Base-by-base conservation (phyloP, 495 filamentous ascomycete species). In the Daldinia grandis region DNA sequence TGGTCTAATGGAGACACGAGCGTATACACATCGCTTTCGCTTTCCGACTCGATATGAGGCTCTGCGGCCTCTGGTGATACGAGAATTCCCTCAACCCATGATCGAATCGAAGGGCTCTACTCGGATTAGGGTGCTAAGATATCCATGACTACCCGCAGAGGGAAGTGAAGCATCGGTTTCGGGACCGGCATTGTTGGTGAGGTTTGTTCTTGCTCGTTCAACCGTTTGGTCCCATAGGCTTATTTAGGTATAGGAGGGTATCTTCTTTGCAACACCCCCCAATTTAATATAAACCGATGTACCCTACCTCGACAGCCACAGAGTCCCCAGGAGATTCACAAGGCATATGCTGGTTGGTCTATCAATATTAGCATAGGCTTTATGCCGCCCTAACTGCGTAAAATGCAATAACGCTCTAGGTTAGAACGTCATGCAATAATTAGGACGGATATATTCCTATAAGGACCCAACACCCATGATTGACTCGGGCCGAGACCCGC, bases 231-330 rank as follows among this genome's bases (percentile, higher is more conserved):
- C 12, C 2, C 44, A 58, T 53, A 63, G 54, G 33, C 66, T 69
- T 44, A 58, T 42, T 54, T 9, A 54, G 27, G 15, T 30, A 37
- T 53, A 54, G 54, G 17, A 44, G 53, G 66, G 31, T 58, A 27
- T 42, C 37, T 27, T 21, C 53, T 63, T 12, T 50, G 51, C 66
- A 50, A 51, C 54, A 53, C 51, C 44, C n/a, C 30, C 35, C 35
- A 42, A 49, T 33, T 24, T 38, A 68, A 62, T 51, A 68, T 62
- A 62, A 37, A 62, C 15, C 49, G 42, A 68, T 63, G 44, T 63
- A 9, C 15, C n/a, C 15, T 37, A 25, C 42, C 25, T 27, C 21
- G 47, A 38, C 28, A 53, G 33, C 31, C 47, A 28, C 62, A 27
- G 15, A 31, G 54, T 2, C 5, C 38, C 33, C n/a, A 59, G 57